Evolutionary conservation across 345 rosid species (phyloP), one percentile per base, ranked within the genome.

Genomic region (Hevea brasiliensis): DNA sequence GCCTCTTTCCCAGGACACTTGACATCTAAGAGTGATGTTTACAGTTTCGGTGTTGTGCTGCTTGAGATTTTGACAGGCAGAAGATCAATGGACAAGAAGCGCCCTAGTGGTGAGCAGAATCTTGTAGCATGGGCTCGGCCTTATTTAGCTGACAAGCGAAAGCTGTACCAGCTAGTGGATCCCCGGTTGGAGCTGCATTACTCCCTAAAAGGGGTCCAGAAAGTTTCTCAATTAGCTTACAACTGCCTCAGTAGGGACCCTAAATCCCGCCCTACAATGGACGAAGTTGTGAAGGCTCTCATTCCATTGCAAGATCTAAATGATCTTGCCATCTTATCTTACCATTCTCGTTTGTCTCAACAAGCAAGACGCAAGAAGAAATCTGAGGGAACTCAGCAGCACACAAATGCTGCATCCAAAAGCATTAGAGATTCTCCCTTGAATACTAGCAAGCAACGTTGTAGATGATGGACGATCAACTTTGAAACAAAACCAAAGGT

Each of bases 311-410:
- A 68, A 63, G 77, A 78, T 53, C 71, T 78, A 27, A 73, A 58
- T 65, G 81, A 78, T 73, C 81, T 78, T 47, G 81, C 81, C 47
- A 63, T 73, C 13, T 61, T 77, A 41, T 74, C 81, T 21, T 61
- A 63, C n/a, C 77, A 74, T 45, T 79, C 53, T 45, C 65, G 89
- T 27, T 26, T 80, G 51, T 87, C 87, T 27, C 96, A 88, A 53
- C 96, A 90, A 72, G 90, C 81, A 20, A 81, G 87, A 80, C 87
- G 91, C 37, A 88, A 86, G 86, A 88, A 86, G 81, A 90, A 78
- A 78, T 72, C 81, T 5, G 91, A 90, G 56, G 87, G 77, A 59
- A 50, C 60, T 73, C 90, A 80, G 44, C 86, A 76, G 40, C 76
- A 68, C 4, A 56, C 75, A 44, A 70, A 81, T 13, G 44, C 70